These are phyloP conservation scores for Phlebiopsis gigantea DNA, from an alignment of 768 basidiomycete species.

Conservation along the genomic window DNA sequence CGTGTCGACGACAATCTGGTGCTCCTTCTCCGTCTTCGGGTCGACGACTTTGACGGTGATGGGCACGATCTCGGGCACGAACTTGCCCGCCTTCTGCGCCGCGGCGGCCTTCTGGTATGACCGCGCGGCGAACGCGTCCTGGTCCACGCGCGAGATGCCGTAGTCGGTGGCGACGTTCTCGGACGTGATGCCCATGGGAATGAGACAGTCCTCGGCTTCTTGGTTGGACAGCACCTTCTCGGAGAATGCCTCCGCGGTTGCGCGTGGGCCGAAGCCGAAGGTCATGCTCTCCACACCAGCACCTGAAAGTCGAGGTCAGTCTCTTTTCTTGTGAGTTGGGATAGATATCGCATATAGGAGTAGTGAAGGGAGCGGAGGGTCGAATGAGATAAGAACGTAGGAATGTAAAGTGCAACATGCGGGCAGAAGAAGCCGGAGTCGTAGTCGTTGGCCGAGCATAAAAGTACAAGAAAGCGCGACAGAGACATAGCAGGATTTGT, in stretches of 20 bases:
- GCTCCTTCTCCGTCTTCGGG: constrained; percentile 66
- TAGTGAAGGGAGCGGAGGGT: too few relatives aligned
- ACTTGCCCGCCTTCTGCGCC: constrained; percentile 77
- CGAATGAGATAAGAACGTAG: too few relatives aligned
- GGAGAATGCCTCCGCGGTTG: constrained; percentile 53
- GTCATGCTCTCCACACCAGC: constrained; percentile 93
- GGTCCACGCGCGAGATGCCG: constrained; percentile 63
- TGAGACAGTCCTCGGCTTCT: constrained; percentile 74
- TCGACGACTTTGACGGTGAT: constrained; percentile 65
- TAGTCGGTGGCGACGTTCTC: constrained; percentile 85
- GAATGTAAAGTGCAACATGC: too few relatives aligned
- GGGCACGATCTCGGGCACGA: constrained; percentile 81
- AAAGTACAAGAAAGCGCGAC: too few relatives aligned
- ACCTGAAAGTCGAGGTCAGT: constrained; percentile 33
- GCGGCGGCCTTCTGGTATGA: constrained; percentile 83
- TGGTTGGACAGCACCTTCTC: constrained; percentile 59
- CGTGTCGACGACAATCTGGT: constrained; percentile 62
- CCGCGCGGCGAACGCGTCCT: constrained; percentile 80
- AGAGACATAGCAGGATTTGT: too few relatives aligned
- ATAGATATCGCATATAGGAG: too few relatives aligned
- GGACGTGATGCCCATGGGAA: constrained; percentile 93
- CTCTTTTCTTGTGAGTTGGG: too few relatives aligned
- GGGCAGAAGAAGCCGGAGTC: too few relatives aligned
- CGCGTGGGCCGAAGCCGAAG: constrained; percentile 58
- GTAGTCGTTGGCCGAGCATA: too few relatives aligned